Base-by-base conservation (phyloP, 2,329 filamentous ascomycete species). In the Fonsecaea multimorphosa region DNA sequence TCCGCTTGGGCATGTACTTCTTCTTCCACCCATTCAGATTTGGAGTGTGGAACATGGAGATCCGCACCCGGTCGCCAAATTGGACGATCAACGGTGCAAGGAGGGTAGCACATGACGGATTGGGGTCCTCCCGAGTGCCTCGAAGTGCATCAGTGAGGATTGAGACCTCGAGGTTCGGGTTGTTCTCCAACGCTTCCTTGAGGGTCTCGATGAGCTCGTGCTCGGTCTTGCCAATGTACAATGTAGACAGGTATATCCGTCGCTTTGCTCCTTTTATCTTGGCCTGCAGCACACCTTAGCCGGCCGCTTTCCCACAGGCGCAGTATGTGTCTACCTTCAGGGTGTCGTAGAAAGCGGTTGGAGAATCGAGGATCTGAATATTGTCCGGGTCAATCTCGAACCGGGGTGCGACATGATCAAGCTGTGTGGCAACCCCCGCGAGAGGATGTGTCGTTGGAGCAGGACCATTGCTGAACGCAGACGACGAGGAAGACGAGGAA, bases 41-140 rank as follows among this genome's bases (percentile, higher is more conserved):
- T 0, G 95, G 95, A 0, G 95, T 99, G 78, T 99, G 95, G 75
- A 96, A 99, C 93, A 99, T 96, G 72, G 93, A 90, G 69, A 99
- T 88, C 74, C 97, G 92, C 46, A 99, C 93, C 40, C 94, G 86
- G 1, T 91, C 88, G 3, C 88, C 76, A 0, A 94, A 93, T 78
- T 97, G 96, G 72, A 97, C 92, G 11, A 97, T 85, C n/a, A 99
- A 81, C 0, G 93, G 90, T 5, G 89, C 91, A 40, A 99, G 85
- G 12, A 99, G 83, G 11, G 93, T 97, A 2, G 93, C 95, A 77
- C 90, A 95, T 71, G 93, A 96, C 54, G 93, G 84, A 14, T 91
- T 79, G 0, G 95, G 95, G 0, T 91, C 89, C 78, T 99, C 95
- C 70, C 95, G 87, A 4, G 95, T 99, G 11, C 95, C 95, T 64